These are phyloP conservation scores for Blumeriella jaapii DNA, from an alignment of 2,329 filamentous ascomycete species.

Conservation along the genomic window DNA sequence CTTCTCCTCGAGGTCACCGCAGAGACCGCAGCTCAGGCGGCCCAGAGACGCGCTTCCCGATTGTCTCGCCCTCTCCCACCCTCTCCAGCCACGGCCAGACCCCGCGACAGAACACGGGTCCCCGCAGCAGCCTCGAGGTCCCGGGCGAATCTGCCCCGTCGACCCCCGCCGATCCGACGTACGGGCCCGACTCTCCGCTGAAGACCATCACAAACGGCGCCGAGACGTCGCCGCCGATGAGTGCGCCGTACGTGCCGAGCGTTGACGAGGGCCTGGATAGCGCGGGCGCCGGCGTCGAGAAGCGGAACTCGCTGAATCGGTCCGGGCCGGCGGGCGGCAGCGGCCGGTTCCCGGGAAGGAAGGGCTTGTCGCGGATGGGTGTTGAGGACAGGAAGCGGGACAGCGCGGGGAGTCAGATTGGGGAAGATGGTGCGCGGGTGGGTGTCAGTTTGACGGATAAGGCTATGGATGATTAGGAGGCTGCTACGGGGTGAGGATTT, in stretches of 20 bases:
- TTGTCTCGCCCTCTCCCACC: constrained; percentile 51
- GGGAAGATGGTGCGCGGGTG: constrained; percentile 30
- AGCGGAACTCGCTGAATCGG: constrained; percentile 54
- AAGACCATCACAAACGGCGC: constrained; percentile 20
- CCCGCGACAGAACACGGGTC: constrained; percentile 23
- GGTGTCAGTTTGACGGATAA: constrained; percentile 62
- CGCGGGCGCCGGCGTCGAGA: constrained; percentile 33
- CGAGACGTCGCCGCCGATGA: constrained; percentile 8
- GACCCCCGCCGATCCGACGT: constrained; percentile 10
- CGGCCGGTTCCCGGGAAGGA: constrained; percentile 32
- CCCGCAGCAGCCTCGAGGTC: constrained; percentile 58
- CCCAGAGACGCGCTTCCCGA: constrained; percentile 73
- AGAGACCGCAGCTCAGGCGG: constrained; percentile 69
- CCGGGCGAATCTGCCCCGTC: constrained; percentile 12
- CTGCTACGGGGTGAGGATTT: no score
- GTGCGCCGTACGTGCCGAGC: constrained; percentile 25
- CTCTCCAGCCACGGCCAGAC: constrained; percentile 25
- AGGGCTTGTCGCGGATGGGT: constrained; percentile 26
- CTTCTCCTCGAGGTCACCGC: constrained; percentile 50
- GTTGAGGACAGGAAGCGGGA: constrained; percentile 22
- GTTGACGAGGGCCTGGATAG: constrained; percentile 18
- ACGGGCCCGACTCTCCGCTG: constrained; percentile 12
- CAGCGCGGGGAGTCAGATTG: constrained; percentile 23
- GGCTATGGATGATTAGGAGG: constrained; percentile 61
- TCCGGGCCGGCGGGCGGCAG: constrained; percentile 37